phyloP scores from a whole-genome alignment of 345 rosid genomes.

The Aquilaria malaccensis region DNA sequence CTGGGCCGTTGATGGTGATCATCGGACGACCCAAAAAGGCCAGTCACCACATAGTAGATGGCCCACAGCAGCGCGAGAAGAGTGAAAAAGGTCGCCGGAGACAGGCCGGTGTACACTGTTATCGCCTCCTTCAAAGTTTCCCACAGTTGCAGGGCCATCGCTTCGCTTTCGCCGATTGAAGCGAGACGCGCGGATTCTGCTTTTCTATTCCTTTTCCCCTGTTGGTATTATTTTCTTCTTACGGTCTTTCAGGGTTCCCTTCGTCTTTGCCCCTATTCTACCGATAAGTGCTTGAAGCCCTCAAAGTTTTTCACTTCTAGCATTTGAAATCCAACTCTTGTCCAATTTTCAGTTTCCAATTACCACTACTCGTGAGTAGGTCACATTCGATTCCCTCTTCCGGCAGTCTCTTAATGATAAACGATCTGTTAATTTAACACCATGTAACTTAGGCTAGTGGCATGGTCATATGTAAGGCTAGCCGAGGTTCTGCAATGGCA shows the following conservation, averaged over 20 bases:
- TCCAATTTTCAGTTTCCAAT: too few species aligned
- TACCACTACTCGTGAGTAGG: too few species aligned
- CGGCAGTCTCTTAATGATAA: too few species aligned
- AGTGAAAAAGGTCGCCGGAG: constrained; percentile 78
- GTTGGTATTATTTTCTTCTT: not conserved
- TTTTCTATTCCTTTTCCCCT: not conserved
- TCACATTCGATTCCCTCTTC: too few species aligned
- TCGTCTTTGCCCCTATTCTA: not conserved
- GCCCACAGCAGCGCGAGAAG: constrained; percentile 61
- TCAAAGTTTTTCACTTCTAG: too few species aligned
- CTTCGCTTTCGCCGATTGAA: not conserved
- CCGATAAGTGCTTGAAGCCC: too few species aligned
- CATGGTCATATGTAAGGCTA: too few species aligned
- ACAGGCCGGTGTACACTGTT: constrained; percentile 75
- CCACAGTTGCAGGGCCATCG: constrained; percentile 88
- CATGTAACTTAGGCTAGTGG: not conserved
- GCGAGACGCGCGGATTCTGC: not conserved
- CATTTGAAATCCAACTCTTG: too few species aligned
- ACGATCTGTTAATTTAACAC: not conserved
- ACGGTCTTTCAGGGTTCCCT: not conserved
- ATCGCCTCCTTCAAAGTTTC: constrained; percentile 79
- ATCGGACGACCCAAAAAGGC: constrained; percentile 48
- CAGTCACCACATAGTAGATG: constrained; percentile 59
- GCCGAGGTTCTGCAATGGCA: too few species aligned
- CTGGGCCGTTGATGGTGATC: constrained; percentile 39